phyloP scores from a whole-genome alignment of 371 early-diverging fungal species.

The Mucor circinelloides region DNA sequence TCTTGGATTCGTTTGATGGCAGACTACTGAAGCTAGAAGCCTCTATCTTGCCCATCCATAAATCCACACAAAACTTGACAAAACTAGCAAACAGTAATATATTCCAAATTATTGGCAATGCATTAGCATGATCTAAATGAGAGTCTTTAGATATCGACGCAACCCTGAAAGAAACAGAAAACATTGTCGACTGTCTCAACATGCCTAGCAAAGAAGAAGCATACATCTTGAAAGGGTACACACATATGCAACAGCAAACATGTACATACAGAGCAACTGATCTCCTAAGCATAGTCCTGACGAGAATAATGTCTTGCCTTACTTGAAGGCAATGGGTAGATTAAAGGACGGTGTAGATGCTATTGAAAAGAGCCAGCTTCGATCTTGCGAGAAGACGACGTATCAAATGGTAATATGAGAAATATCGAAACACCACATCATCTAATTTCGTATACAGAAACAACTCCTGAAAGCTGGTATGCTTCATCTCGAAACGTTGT shows the following conservation, averaged over 20 bases:
- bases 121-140: too few relatives aligned
- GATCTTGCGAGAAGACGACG: slow-evolving; percentile 57
- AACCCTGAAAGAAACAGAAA: slow-evolving; percentile 70
- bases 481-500: slow-evolving; percentile 57
- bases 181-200: slow-evolving; percentile 78
- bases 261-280: not conserved
- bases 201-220: slow-evolving; percentile 76
- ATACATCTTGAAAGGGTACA: slow-evolving; percentile 61
- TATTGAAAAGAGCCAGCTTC: slow-evolving; percentile 52
- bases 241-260: not conserved
- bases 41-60: slow-evolving; percentile 85
- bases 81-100: slow-evolving; percentile 74
- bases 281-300: slow-evolving; percentile 41
- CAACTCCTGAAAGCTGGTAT: slow-evolving; percentile 60
- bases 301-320: slow-evolving; percentile 54
- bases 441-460: slow-evolving; percentile 37
- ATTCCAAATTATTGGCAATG: not conserved
- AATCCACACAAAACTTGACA: slow-evolving; percentile 82
- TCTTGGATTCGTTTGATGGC: slow-evolving; percentile 83
- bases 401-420: slow-evolving; percentile 47
- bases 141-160: slow-evolving; percentile 65
- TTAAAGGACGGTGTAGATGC: slow-evolving; percentile 61
- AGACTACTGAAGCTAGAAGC: slow-evolving; percentile 80
- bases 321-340: slow-evolving; percentile 57
- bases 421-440: not conserved